A percentile compares a stretch with the other conserved stretches of the same genome.
phyloP scores from a whole-genome alignment of 2,329 filamentous ascomycete genomes.

The Ampelomyces quisqualis region DNA sequence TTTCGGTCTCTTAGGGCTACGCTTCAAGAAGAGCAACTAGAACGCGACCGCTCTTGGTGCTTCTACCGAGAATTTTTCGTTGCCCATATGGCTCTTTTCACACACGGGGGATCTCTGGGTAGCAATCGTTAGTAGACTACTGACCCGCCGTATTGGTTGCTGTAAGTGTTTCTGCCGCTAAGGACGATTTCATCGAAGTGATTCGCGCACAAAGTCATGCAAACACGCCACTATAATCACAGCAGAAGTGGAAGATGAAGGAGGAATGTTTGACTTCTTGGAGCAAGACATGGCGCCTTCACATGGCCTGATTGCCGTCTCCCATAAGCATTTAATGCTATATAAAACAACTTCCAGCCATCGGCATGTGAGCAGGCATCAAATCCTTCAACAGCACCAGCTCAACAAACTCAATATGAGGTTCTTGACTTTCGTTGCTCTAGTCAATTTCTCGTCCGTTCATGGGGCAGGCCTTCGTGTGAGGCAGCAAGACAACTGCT shows the following conservation, averaged over 20 bases:
- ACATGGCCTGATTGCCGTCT: not conserved
- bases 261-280: not conserved
- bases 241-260: not conserved
- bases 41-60: too few relatives aligned
- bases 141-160: too few relatives aligned
- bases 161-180: too few relatives aligned
- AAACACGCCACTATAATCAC: constrained; percentile 8
- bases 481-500: constrained; percentile 25
- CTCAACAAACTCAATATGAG: constrained; percentile 20
- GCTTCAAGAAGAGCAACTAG: too few relatives aligned
- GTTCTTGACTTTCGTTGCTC: constrained; percentile 10
- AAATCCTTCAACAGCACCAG: not conserved
- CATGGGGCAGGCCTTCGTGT: constrained; percentile 18
- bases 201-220: constrained; percentile 3
- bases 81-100: too few relatives aligned
- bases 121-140: too few relatives aligned
- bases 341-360: not conserved
- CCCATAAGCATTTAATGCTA: not conserved
- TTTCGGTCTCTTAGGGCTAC: too few relatives aligned
- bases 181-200: not conserved
- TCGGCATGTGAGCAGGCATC: not conserved
- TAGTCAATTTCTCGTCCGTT: constrained; percentile 12
- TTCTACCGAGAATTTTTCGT: too few relatives aligned
- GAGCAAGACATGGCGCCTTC: not conserved
- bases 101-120: too few relatives aligned